phyloP scores from a whole-genome alignment of 1,139 yeast species.

The Suhomyces atakaporum region DNA sequence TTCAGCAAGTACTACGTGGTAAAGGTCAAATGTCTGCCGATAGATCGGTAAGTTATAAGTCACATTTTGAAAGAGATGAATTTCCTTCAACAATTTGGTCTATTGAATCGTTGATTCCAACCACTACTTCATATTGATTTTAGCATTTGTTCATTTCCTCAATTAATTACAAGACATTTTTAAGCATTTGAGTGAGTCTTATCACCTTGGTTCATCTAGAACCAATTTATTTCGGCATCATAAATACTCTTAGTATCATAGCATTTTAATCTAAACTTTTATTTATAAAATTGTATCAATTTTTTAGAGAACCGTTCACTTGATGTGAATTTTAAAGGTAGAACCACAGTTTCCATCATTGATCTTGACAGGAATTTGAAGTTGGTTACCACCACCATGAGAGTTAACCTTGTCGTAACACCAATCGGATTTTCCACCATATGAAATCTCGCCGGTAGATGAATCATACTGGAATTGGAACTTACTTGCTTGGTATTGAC shows the following conservation, averaged over 20 bases:
- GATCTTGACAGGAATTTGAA: conserved; percentile 56
- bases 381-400: conserved; percentile 47
- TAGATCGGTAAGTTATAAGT: too few relatives aligned
- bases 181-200: background rate
- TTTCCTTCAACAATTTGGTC: too few relatives aligned
- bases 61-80: too few relatives aligned
- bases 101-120: too few relatives aligned
- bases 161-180: too few relatives aligned
- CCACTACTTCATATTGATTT: too few relatives aligned
- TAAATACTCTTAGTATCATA: background rate
- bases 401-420: conserved; percentile 48
- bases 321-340: conserved; percentile 40
- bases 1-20: conserved; percentile 16
- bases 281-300: too few relatives aligned
- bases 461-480: conserved; percentile 58
- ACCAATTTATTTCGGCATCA: conserved; percentile 2
- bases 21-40: conserved; percentile 13
- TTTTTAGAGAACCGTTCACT: conserved; percentile 4
- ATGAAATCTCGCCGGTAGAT: conserved; percentile 49
- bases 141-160: too few relatives aligned
- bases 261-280: too few relatives aligned
- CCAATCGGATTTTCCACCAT: conserved; percentile 69
- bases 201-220: background rate
- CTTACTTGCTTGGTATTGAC: conserved; percentile 33
- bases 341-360: conserved; percentile 46